A percentile compares a stretch with the other conserved stretches of the same genome.
phyloP scores from a whole-genome alignment of 371 early-diverging fungal species.

The Mucor circinelloides region DNA sequence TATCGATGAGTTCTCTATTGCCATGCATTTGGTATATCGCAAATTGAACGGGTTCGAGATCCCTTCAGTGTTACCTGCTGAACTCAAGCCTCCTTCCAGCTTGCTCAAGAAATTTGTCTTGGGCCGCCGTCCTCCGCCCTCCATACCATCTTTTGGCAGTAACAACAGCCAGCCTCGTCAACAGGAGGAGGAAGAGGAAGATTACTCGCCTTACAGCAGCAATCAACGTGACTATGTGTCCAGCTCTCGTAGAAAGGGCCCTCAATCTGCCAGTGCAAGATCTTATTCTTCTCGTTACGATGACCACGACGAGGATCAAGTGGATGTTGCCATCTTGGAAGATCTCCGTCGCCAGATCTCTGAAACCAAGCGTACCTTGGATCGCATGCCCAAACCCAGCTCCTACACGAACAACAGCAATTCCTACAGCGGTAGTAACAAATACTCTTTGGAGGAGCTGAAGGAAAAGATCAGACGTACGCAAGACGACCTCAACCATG shows the following conservation, averaged over 20 bases:
- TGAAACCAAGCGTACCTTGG: slow-evolving; percentile 43
- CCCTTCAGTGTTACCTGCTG: slow-evolving; percentile 76
- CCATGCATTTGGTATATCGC: slow-evolving; percentile 65
- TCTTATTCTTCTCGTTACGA: slow-evolving; percentile 14
- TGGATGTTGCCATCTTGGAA: slow-evolving; percentile 26
- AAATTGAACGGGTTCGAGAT: slow-evolving; percentile 78
- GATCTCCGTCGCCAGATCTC: slow-evolving; percentile 54
- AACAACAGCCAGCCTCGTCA: slow-evolving; percentile 3
- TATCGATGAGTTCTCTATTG: slow-evolving; percentile 54
- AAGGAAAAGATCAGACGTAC: slow-evolving; percentile 48
- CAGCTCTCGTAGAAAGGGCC: slow-evolving; percentile 51
- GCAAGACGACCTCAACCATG: slow-evolving; percentile 36
- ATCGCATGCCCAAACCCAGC: slow-evolving; percentile 15
- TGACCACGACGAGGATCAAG: slow-evolving; percentile 21
- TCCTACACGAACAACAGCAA: neutral
- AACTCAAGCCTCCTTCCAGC: slow-evolving; percentile 80
- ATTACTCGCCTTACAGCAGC: slow-evolving; percentile 26
- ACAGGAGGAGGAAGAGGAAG: slow-evolving; percentile 7
- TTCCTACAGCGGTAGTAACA: slow-evolving; percentile 10
- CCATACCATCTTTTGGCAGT: slow-evolving; percentile 19
- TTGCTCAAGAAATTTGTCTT: slow-evolving; percentile 61
- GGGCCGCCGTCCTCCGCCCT: slow-evolving; percentile 35
- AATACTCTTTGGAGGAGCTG: slow-evolving; percentile 47
- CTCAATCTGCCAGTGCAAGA: slow-evolving; percentile 4
- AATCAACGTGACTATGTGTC: slow-evolving; percentile 55